Conservation (phyloP, 2,329 filamentous ascomycete species). For the Lizonia empirigonia region DNA sequence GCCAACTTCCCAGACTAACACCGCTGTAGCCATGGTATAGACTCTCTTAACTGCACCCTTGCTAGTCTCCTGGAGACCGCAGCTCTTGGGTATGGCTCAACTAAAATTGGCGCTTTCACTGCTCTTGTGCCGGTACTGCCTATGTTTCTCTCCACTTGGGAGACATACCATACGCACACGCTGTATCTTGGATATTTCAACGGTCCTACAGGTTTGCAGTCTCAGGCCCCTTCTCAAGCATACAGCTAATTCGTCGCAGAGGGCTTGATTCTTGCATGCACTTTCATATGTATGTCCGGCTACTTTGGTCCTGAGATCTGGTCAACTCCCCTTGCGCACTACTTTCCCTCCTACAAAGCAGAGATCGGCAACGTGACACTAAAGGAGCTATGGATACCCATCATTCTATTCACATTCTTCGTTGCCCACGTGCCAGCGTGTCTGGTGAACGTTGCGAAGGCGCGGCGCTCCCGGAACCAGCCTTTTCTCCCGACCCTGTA, state of each 20-base stretch:
- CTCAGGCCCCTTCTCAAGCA: neutral
- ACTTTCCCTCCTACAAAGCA: constrained; percentile 44
- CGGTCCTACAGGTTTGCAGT: constrained; percentile 71
- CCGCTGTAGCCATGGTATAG: constrained; percentile 78
- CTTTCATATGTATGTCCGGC: constrained; percentile 84
- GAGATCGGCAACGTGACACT: constrained; percentile 77
- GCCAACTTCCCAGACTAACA: constrained; percentile 31
- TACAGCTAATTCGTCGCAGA: constrained; percentile 55
- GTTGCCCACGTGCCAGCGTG: constrained; percentile 82
- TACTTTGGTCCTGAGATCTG: constrained; percentile 88
- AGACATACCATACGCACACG: constrained; percentile 98
- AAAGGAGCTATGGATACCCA: constrained; percentile 83
- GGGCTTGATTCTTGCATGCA: constrained; percentile 85
- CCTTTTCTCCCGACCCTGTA: constrained; percentile 83
- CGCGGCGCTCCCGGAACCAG: constrained; percentile 72
- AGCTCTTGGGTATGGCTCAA: constrained; percentile 88
- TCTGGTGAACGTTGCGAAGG: constrained; percentile 80
- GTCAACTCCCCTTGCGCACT: constrained; percentile 72
- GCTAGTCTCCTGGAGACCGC: constrained; percentile 89
- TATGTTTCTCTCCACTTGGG: constrained; percentile 99
- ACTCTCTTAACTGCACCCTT: constrained; percentile 95
- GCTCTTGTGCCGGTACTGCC: constrained; percentile 88
- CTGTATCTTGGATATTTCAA: constrained; percentile 96
- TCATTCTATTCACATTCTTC: constrained; percentile 55
- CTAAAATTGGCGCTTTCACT: constrained; percentile 85